Evolutionary conservation across 768 basidiomycete species (phyloP).

Genomic region (Artomyces pyxidatus): DNA sequence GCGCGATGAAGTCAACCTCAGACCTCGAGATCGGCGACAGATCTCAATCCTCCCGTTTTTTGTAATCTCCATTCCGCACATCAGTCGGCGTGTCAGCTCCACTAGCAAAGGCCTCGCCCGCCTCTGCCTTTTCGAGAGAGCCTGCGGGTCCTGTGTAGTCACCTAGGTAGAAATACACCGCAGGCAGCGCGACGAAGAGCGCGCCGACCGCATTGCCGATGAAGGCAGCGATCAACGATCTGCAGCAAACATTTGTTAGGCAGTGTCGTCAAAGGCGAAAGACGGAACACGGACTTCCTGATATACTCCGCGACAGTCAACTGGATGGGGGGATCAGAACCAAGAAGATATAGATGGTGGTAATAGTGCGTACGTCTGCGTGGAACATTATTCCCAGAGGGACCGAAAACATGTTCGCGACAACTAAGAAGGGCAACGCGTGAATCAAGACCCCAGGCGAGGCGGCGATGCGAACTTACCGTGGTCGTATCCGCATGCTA

Average conservation of each 20-base stretch:
- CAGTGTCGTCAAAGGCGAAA: background rate
- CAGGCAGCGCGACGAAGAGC: constrained; percentile 55
- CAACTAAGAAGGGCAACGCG: constrained; percentile 28
- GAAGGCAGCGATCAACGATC: constrained; percentile 57
- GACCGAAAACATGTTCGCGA: constrained; percentile 73
- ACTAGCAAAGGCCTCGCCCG: background rate
- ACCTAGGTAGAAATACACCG: constrained; percentile 51
- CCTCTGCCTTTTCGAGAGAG: constrained; percentile 6
- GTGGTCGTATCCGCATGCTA: constrained; percentile 65
- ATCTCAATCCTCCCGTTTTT: background rate
- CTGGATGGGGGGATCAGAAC: constrained; percentile 20
- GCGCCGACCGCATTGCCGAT: constrained; percentile 64
- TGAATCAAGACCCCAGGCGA: background rate
- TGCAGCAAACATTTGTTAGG: constrained; percentile 9
- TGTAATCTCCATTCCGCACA: background rate
- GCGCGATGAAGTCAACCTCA: too few species aligned
- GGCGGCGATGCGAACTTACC: constrained; percentile 29
- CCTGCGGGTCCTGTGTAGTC: constrained; percentile 30
- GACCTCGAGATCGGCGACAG: background rate
- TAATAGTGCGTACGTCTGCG: constrained; percentile 42
- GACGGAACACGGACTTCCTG: constrained; percentile 40
- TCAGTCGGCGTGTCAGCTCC: background rate
- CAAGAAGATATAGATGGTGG: background rate
- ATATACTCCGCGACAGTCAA: constrained; percentile 52
- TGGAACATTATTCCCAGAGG: constrained; percentile 66